Evolutionary conservation across 1,284 basidiomycete species (phyloP).

Genomic region (Clitocybe nebularis): DNA sequence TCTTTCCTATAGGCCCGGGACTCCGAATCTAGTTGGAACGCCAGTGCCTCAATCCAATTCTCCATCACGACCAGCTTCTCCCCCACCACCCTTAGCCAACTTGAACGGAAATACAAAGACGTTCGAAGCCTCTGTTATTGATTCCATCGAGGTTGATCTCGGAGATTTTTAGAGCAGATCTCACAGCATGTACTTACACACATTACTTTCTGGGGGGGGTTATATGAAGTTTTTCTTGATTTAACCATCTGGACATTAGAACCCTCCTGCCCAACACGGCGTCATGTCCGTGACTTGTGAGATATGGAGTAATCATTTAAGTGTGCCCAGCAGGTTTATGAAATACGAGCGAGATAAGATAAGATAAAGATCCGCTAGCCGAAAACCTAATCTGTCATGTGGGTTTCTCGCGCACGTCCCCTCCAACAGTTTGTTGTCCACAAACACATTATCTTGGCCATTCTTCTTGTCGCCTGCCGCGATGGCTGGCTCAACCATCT

Average conservation of each 20-base stretch:
- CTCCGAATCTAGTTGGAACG: conserved; percentile 34
- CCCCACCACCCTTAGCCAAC: conserved; percentile 30
- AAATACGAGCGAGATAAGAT: conserved; percentile 30
- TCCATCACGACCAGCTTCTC: conserved; percentile 29
- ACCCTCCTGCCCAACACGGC: no score
- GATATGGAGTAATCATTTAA: background rate
- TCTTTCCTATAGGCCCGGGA: conserved; percentile 39
- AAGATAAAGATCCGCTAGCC: conserved; percentile 22
- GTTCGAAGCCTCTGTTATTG: conserved; percentile 56
- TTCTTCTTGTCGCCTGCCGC: conserved; percentile 27
- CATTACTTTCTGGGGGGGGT: no score
- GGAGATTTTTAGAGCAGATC: conserved; percentile 60
- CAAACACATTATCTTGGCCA: conserved; percentile 19
- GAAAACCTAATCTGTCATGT: conserved; percentile 24
- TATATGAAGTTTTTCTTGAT: background rate
- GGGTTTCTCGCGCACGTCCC: conserved; percentile 43
- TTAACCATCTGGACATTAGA: no score
- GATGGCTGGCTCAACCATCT: conserved; percentile 54
- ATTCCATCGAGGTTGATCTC: conserved; percentile 70
- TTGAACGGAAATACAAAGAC: conserved; percentile 34
- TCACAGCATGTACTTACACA: no score
- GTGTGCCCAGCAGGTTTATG: background rate
- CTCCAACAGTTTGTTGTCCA: conserved; percentile 28
- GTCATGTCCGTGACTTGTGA: no score
- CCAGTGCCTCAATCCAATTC: conserved; percentile 11